Evolutionary conservation across 78 protist genomes (phyloP).

Genomic region (Speleostelium caveatum): DNA sequence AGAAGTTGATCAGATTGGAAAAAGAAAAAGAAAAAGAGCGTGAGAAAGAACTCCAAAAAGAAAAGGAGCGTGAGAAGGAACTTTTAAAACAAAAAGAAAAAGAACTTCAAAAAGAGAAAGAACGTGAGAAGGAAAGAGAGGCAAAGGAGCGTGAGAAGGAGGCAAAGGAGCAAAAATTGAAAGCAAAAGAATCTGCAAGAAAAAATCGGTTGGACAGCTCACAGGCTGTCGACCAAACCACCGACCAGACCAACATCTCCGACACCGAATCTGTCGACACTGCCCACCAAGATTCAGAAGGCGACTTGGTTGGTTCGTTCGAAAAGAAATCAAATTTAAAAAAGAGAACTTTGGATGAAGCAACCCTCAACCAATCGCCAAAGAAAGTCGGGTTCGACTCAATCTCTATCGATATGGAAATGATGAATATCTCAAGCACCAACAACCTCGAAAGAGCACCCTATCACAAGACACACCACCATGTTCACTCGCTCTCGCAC

Average conservation of each 20-base stretch:
- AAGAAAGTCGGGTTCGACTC: too few species aligned
- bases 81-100: slow-evolving; percentile 26
- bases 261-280: slow-evolving; percentile 2
- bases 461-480: background rate
- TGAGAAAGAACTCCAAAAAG: slow-evolving; percentile 6
- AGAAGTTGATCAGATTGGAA: slow-evolving; percentile 45
- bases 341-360: background rate
- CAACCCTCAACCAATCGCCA: background rate
- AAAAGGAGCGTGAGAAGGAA: slow-evolving; percentile 24
- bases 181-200: background rate
- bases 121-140: slow-evolving; percentile 25
- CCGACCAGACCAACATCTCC: background rate
- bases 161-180: background rate
- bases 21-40: slow-evolving; percentile 46
- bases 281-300: slow-evolving; percentile 2
- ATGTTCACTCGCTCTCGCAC: background rate
- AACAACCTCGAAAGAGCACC: background rate
- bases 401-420: too few species aligned
- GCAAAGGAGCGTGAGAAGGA: slow-evolving; percentile 51
- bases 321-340: slow-evolving; percentile 28
- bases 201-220: background rate
- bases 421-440: background rate
- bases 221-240: too few species aligned
- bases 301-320: background rate
- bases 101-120: slow-evolving; percentile 3